Conservation (phyloP, 2,329 filamentous ascomycete genomes). For the Colletotrichum sp. region DNA sequence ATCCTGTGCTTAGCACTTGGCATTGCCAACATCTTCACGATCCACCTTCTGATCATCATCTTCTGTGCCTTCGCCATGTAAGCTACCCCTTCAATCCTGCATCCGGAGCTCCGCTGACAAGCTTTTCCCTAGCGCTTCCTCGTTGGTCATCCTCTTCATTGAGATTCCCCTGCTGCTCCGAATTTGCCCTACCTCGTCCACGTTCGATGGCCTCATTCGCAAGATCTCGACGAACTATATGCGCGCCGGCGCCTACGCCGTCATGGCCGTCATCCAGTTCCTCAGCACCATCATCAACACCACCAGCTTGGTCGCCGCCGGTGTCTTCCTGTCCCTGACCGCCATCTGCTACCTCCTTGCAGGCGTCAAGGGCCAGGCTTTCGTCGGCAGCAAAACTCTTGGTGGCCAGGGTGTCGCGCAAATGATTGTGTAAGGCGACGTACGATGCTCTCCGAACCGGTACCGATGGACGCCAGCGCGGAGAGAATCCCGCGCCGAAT, state of each 20-base stretch:
- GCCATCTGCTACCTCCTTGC: conserved; percentile 82
- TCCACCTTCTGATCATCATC: conserved; percentile 51
- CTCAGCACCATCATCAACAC: conserved; percentile 70
- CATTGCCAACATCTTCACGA: conserved; percentile 70
- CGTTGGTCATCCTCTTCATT: conserved; percentile 80
- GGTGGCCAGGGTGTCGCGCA: conserved; percentile 93
- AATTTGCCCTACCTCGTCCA: conserved; percentile 93
- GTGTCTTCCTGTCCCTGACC: conserved; percentile 79
- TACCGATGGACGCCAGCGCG: neutral
- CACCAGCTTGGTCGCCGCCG: conserved; percentile 84
- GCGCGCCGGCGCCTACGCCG: conserved; percentile 84
- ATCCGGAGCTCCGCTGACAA: neutral
- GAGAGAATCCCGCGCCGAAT: neutral
- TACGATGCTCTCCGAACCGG: neutral
- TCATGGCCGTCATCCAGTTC: conserved; percentile 86
- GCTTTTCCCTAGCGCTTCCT: conserved; percentile 61
- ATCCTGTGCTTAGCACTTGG: conserved; percentile 73
- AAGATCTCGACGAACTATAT: conserved; percentile 96
- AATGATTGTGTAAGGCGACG: conserved; percentile 84
- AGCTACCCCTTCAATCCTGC: conserved; percentile 27
- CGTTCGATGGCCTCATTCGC: conserved; percentile 89
- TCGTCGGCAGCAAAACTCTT: conserved; percentile 93
- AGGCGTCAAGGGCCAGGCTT: conserved; percentile 81
- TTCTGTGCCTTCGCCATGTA: conserved; percentile 61
- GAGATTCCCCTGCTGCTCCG: conserved; percentile 94